phyloP scores from a whole-genome alignment of 139 green algal species.

The Ulvella scutata region DNA sequence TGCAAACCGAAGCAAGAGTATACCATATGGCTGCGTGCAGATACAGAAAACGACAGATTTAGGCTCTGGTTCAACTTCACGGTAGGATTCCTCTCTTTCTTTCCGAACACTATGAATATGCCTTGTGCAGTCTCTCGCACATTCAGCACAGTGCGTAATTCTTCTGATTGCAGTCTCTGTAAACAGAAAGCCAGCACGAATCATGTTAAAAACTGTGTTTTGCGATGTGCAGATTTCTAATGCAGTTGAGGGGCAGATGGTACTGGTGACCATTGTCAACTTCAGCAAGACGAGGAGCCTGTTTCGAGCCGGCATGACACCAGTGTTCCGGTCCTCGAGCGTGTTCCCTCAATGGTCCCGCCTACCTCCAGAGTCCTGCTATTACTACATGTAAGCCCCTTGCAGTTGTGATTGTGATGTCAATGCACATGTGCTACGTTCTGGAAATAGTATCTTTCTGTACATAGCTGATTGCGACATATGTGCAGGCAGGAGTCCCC shows the following conservation, averaged over 20 bases:
- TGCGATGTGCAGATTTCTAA: neutral
- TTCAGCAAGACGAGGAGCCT: neutral
- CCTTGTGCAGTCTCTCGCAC: too few relatives aligned
- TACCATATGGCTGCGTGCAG: neutral
- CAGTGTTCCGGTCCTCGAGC: neutral
- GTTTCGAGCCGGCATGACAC: neutral
- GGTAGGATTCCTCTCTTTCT: too few relatives aligned
- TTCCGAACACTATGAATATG: too few relatives aligned
- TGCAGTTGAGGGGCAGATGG: neutral
- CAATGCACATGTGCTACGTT: neutral
- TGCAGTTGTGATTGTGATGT: neutral
- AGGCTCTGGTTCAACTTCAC: neutral
- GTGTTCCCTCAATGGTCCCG: neutral
- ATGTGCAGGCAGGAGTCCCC: neutral
- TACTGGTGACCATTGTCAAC: neutral
- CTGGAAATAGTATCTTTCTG: too few relatives aligned
- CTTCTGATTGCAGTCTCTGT: too few relatives aligned
- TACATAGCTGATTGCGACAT: too few relatives aligned
- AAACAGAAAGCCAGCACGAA: too few relatives aligned
- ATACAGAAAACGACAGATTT: neutral
- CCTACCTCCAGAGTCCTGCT: neutral
- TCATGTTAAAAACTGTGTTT: too few relatives aligned
- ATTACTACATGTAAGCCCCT: neutral
- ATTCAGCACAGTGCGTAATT: too few relatives aligned
- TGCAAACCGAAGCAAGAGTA: neutral